phyloP scores from a whole-genome alignment of 441 rosid genomes.

The Populus hybrid region DNA sequence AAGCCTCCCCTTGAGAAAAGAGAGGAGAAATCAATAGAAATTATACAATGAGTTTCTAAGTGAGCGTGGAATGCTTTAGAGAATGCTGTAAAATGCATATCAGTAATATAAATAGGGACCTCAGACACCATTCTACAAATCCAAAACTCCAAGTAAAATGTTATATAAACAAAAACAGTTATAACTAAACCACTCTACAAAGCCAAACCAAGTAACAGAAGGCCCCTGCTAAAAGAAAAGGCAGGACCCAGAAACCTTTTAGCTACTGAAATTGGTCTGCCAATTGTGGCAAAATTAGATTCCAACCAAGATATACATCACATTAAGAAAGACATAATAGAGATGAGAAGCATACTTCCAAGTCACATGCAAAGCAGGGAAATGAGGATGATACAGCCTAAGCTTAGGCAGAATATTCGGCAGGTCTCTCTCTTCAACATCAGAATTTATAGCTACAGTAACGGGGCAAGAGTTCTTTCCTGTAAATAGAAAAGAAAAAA shows the following conservation, averaged over 20 bases:
- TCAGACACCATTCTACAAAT: not conserved
- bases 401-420: conserved; percentile 17
- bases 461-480: conserved; percentile 23
- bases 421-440: conserved; percentile 16
- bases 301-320: not conserved
- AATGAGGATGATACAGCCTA: conserved; percentile 16
- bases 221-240: too few species aligned
- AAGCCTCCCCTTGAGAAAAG: conserved; percentile 56
- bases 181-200: not conserved
- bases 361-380: conserved; percentile 39
- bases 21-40: conserved; percentile 9
- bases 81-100: not conserved
- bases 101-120: not conserved
- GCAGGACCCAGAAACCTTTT: not conserved
- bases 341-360: conserved; percentile 51
- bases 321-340: not conserved
- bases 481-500: conserved; percentile 17
- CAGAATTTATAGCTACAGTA: conserved; percentile 22
- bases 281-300: not conserved
- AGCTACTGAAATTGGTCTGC: not conserved
- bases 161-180: not conserved
- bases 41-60: not conserved
- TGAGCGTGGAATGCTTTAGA: not conserved
- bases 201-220: not conserved
- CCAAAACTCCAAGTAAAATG: not conserved